Evolutionary conservation across 495 filamentous ascomycete genomes (phyloP).

Genomic region (Staphylotrichum longicolle): DNA sequence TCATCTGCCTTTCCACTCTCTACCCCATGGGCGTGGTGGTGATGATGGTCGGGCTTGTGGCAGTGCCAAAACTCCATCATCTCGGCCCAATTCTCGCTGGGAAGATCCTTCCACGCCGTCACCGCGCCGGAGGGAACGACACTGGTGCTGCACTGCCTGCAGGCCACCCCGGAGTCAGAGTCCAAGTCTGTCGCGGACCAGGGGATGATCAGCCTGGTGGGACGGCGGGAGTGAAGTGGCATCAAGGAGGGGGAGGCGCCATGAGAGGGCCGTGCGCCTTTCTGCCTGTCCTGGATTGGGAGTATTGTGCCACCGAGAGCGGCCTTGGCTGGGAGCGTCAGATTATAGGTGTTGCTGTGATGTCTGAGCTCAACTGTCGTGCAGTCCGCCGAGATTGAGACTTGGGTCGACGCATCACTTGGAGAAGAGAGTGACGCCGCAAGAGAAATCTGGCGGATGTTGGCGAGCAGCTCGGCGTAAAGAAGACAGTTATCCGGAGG

Average conservation of each 20-base stretch:
- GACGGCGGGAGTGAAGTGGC: slow-evolving; percentile 29
- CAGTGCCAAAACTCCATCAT: slow-evolving; percentile 99
- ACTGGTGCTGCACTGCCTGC: slow-evolving; percentile 56
- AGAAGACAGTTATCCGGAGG: slow-evolving; percentile 35
- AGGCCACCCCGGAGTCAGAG: slow-evolving; percentile 55
- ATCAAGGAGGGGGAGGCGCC: slow-evolving; percentile 61
- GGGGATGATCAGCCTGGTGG: slow-evolving; percentile 45
- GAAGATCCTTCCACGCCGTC: slow-evolving; percentile 85
- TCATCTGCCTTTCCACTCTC: slow-evolving; percentile 36
- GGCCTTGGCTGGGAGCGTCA: slow-evolving; percentile 67
- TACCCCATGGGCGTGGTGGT: slow-evolving; percentile 28
- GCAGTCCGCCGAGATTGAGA: slow-evolving; percentile 50
- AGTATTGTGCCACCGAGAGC: slow-evolving; percentile 38
- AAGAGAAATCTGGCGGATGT: slow-evolving; percentile 81
- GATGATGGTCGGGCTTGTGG: slow-evolving; percentile 67
- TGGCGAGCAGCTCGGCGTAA: slow-evolving; percentile 83
- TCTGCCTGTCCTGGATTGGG: slow-evolving; percentile 27
- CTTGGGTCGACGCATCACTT: slow-evolving; percentile 45
- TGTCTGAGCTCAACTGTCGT: slow-evolving; percentile 52
- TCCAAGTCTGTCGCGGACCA: slow-evolving; percentile 72
- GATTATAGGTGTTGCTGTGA: slow-evolving; percentile 50
- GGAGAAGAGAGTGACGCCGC: slow-evolving; percentile 62
- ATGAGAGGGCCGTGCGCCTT: slow-evolving; percentile 54
- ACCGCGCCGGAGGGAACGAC: slow-evolving; percentile 47
- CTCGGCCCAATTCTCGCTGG: slow-evolving; percentile 96